Conservation (phyloP, 495 filamentous ascomycete genomes). For the Lasiosphaeria hispida region DNA sequence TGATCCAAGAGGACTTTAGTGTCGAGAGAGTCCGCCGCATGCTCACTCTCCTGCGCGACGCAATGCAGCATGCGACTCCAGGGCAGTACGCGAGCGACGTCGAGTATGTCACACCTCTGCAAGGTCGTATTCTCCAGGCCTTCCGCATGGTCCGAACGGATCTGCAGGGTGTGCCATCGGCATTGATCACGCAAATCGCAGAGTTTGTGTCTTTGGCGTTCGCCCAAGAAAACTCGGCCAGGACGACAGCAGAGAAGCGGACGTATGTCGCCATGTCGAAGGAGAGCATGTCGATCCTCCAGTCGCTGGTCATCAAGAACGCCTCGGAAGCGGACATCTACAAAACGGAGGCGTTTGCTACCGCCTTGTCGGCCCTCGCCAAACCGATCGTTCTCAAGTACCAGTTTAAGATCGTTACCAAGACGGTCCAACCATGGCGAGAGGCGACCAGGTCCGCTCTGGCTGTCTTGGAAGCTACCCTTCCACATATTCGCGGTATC, state of each 20-base stretch:
- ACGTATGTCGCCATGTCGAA: slow-evolving; percentile 87
- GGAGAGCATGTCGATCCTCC: slow-evolving; percentile 66
- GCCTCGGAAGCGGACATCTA: slow-evolving; percentile 65
- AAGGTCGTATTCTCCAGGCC: slow-evolving; percentile 68
- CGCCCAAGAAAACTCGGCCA: slow-evolving; percentile 30
- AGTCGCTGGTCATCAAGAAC: slow-evolving; percentile 61
- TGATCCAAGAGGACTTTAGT: slow-evolving; percentile 65
- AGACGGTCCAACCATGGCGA: slow-evolving; percentile 69
- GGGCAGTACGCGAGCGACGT: slow-evolving; percentile 77
- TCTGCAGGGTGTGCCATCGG: slow-evolving; percentile 60
- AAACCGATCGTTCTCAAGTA: slow-evolving; percentile 75
- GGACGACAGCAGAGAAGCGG: slow-evolving; percentile 46
- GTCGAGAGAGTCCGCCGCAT: slow-evolving; percentile 59
- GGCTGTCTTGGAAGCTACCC: slow-evolving; percentile 62
- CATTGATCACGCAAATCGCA: slow-evolving; percentile 64
- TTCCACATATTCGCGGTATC: slow-evolving; percentile 59
- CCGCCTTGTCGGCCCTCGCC: slow-evolving; percentile 60
- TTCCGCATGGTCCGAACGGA: slow-evolving; percentile 71
- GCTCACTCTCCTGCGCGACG: slow-evolving; percentile 58
- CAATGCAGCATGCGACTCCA: slow-evolving; percentile 59
- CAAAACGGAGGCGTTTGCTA: slow-evolving; percentile 56
- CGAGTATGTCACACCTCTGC: slow-evolving; percentile 78
- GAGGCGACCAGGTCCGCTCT: slow-evolving; percentile 70
- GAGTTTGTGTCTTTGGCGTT: slow-evolving; percentile 70
- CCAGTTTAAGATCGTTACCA: slow-evolving; percentile 53